These are phyloP conservation scores for Pseudognaphalium luteoalbum DNA, from an alignment of 129 eudicot genomes.

Conservation along the genomic window DNA sequence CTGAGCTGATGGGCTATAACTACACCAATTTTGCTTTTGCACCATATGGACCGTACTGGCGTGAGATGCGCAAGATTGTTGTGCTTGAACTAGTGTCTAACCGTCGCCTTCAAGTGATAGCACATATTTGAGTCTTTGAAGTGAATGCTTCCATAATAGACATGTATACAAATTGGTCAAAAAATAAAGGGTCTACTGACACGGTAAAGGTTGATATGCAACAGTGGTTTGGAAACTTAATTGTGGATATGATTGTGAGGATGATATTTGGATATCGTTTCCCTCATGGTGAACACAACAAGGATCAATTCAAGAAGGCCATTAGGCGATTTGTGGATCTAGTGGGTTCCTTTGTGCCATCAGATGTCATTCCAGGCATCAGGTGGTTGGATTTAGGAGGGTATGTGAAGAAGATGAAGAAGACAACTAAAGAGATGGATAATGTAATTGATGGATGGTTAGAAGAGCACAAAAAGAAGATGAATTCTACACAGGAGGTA, in stretches of 20 bases:
- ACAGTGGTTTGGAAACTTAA: constrained; percentile 23
- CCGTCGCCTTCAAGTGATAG: constrained; percentile 4
- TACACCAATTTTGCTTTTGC: constrained; percentile 13
- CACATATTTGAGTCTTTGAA: constrained; percentile 21
- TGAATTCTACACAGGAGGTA: background rate
- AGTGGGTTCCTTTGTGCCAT: constrained; percentile 24
- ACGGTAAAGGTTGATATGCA: constrained; percentile 25
- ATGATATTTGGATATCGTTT: constrained; percentile 13
- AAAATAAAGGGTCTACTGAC: constrained; percentile 16
- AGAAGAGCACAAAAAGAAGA: constrained; percentile 12
- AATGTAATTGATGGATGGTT: constrained; percentile 12
- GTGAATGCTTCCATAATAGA: constrained; percentile 8
- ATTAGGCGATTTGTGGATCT: background rate
- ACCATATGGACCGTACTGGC: constrained; percentile 33
- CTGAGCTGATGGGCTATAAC: constrained; percentile 27
- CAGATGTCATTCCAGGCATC: constrained; percentile 17
- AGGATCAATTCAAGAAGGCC: constrained; percentile 7
- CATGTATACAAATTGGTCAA: constrained; percentile 1
- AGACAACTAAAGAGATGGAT: constrained; percentile 7
- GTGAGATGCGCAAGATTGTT: constrained; percentile 15
- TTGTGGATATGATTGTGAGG: background rate
- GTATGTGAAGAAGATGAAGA: constrained; percentile 29
- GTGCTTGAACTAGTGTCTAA: constrained; percentile 22
- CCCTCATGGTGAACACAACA: background rate
- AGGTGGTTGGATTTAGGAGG: constrained; percentile 37